phyloP scores from a whole-genome alignment of 2,329 filamentous ascomycete species.

The Drechmeria coniospora region DNA sequence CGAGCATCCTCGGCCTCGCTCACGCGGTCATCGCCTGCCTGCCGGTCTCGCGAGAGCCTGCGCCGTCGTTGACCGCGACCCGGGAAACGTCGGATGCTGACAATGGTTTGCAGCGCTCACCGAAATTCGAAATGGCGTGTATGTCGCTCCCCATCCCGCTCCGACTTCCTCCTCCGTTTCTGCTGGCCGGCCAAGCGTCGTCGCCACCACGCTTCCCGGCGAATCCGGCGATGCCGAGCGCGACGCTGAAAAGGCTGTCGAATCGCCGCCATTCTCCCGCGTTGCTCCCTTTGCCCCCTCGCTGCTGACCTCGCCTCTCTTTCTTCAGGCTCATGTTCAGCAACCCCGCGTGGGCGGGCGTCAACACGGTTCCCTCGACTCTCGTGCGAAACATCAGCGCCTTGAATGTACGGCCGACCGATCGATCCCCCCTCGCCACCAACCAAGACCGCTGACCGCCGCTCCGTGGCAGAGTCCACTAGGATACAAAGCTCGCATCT shows the following conservation, averaged over 20 bases:
- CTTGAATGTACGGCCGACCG: conserved; percentile 29
- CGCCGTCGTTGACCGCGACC: conserved; percentile 3
- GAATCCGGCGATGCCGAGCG: too few species aligned
- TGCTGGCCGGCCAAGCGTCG: conserved; percentile 3
- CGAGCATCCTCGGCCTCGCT: too few species aligned
- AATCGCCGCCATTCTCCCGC: too few species aligned
- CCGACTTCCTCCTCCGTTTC: conserved; percentile 4
- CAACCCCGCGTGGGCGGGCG: conserved; percentile 39
- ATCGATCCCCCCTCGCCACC: neutral
- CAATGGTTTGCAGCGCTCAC: conserved; percentile 24
- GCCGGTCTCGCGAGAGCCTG: too few species aligned
- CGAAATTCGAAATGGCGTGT: conserved; percentile 36
- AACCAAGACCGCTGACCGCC: conserved; percentile 7
- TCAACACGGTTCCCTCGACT: conserved; percentile 33
- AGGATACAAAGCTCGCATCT: conserved; percentile 35
- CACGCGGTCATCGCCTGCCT: too few species aligned
- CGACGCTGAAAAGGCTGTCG: too few species aligned
- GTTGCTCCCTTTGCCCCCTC: conserved; percentile 1
- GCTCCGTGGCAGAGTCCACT: conserved; percentile 22
- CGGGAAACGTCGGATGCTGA: conserved; percentile 12
- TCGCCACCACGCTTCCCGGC: conserved; percentile 5
- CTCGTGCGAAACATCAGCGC: conserved; percentile 42
- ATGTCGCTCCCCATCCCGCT: conserved; percentile 14
- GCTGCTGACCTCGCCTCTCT: conserved; percentile 3
- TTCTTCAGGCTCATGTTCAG: conserved; percentile 39